Evolutionary conservation across 2,329 filamentous ascomycete species (phyloP).

Genomic region (Penicillium sp.): DNA sequence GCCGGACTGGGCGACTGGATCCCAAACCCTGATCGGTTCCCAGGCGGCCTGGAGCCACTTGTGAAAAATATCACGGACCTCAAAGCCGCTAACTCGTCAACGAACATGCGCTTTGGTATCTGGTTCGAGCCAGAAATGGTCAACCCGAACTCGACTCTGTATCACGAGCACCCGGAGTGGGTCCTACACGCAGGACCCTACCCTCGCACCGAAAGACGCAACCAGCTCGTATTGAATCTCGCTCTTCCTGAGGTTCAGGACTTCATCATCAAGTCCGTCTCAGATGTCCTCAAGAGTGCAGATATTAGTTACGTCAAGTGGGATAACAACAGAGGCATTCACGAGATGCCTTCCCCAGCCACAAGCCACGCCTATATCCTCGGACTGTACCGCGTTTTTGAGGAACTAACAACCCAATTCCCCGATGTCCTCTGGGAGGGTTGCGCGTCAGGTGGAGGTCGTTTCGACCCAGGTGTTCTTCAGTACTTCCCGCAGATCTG

Average conservation of each 20-base stretch:
- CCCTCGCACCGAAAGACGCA: conserved; percentile 55
- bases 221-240: conserved; percentile 63
- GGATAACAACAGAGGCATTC: conserved; percentile 67
- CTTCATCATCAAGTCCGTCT: conserved; percentile 58
- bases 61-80: conserved; percentile 54
- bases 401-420: conserved; percentile 59
- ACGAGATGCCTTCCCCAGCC: conserved; percentile 57
- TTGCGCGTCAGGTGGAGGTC: conserved; percentile 64
- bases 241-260: conserved; percentile 63
- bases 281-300: conserved; percentile 54
- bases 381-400: conserved; percentile 63
- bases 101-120: conserved; percentile 59
- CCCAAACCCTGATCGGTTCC: conserved; percentile 59
- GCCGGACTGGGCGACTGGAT: conserved; percentile 65
- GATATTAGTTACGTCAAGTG: conserved; percentile 64
- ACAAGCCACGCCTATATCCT: conserved; percentile 62
- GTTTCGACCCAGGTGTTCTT: conserved; percentile 63
- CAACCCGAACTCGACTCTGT: conserved; percentile 61
- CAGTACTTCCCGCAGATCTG: conserved; percentile 67
- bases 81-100: conserved; percentile 48
- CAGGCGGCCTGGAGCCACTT: conserved; percentile 55
- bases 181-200: conserved; percentile 59
- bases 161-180: conserved; percentile 64
- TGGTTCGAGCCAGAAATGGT: conserved; percentile 72
- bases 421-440: conserved; percentile 66